Evolutionary conservation across 768 basidiomycete species (phyloP), one percentile per base, ranked within the genome.

Genomic region (Termitomyces sp.): DNA sequence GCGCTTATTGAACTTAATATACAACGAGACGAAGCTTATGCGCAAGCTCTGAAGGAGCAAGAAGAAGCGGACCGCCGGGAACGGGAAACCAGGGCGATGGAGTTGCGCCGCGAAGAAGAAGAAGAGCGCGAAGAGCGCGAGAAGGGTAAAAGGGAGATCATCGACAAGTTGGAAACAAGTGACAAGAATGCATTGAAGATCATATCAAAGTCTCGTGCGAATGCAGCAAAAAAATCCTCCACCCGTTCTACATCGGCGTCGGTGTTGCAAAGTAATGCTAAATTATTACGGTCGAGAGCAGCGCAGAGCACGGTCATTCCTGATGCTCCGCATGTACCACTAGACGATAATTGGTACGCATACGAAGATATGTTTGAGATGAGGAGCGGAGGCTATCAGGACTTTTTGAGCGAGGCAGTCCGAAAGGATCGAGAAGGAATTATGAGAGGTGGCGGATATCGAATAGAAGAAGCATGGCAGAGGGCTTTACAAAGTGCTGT

Each of bases 381-480:
- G 48, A 73, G 71, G 50, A 70, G 63, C n/a, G 72, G 72, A 29
- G 74, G 75, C 12, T 94, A 94, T 69, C 76, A 84, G 46, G 91
- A 92, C 61, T 78, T 85, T 39, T 74, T 80, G 62, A 91, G 88
- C 60, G 89, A 89, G 53, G 86, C 86, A 13, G 86, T 92, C 18
- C 74, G 88, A 61, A 80, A 81, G 61, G 90, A 92, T 64, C 71
- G 82, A 53, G 89, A 89, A 57, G 88, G 87, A 13, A 84, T 87
- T 60, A 89, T 88, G 86, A 76, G 86, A 40, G 91, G 84, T 20
- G 93, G 91, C 9, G 93, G 93, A 9, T 95, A 92, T 66, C 76
- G 73, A 58, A 75, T 91, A 4, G 84, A 89, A 57, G 89, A 94
- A 66, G 90, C 88, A 41, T 94, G 92, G 92, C 87, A 88, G 62